These are phyloP conservation scores for Rhizopogon sp. DNA, from an alignment of 768 basidiomycete species.

Conservation along the genomic window DNA sequence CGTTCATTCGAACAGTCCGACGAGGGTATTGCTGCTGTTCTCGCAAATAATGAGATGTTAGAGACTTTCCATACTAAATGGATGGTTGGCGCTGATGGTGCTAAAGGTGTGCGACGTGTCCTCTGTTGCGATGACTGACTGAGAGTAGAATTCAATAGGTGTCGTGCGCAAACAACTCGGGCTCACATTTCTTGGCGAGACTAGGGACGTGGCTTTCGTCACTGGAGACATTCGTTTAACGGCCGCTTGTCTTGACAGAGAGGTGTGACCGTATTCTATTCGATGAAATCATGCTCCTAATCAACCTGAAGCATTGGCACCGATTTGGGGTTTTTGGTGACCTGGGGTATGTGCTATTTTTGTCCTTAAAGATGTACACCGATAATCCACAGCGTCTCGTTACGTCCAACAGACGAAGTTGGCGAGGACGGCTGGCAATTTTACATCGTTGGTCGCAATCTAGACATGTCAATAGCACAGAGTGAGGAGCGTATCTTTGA, in stretches of 20 bases:
- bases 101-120: slow-evolving; percentile 16
- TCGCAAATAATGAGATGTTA: slow-evolving; percentile 14
- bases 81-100: slow-evolving; percentile 36
- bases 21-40: slow-evolving; percentile 24
- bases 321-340: not conserved
- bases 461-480: slow-evolving; percentile 13
- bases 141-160: slow-evolving; percentile 7
- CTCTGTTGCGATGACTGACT: too few relatives aligned
- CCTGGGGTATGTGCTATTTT: too few relatives aligned
- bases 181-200: slow-evolving; percentile 24
- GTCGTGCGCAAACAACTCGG: slow-evolving; percentile 21
- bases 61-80: slow-evolving; percentile 20
- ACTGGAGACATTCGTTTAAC: slow-evolving; percentile 31
- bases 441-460: slow-evolving; percentile 1
- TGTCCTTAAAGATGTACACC: too few relatives aligned
- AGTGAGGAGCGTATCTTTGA: not conserved
- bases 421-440: slow-evolving; percentile 2
- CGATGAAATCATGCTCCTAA: too few relatives aligned
- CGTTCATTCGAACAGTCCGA: slow-evolving; percentile 26
- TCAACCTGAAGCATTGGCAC: not conserved
- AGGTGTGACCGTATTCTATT: not conserved
- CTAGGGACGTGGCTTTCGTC: slow-evolving; percentile 17
- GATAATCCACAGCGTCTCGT: not conserved
- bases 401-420: not conserved
- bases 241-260: slow-evolving; percentile 7